Evolutionary conservation across 176 grass and related monocot species (phyloP), one percentile per base, ranked within the genome.

Genomic region (Otatea glauca): DNA sequence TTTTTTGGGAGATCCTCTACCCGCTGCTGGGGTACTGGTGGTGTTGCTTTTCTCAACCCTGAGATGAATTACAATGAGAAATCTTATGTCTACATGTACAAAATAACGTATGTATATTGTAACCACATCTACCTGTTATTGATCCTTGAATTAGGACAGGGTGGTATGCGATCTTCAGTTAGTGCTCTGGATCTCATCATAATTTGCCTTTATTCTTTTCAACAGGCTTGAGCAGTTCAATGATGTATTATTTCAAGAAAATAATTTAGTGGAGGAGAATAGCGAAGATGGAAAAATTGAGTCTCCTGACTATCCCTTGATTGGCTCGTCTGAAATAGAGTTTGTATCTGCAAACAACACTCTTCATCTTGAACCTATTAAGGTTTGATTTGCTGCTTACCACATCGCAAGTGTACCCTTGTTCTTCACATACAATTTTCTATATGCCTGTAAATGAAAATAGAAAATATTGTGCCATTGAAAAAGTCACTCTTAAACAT

Each of bases 151-250:
- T 68, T 72, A 59, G 62, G 72, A 18, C 63, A 54, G 15, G 6
- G 38, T 72, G 58, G 38, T 16, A 63, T 68, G 21, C 51, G 66
- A 18, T 49, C 75, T 86, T 80, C 61, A 69, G 71, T 72, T 72
- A 76, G 43, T 74, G 37, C 23, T 85, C 25, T 69, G 23, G 37
- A 56, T 87, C 60, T 65, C 58, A 85, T 83, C 49, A 62, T 65
- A 55, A 50, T 92, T 73, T 80, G 14, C 11, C 55, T 76, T 20
- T 53, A 25, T 77, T 78, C 4, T 81, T 29, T 81, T 49, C 34
- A 53, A 82, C 81, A 98, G 96, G 83, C 91, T 98, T 23, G 96
- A 95, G 83, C 96, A 96, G 41, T 98, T 98, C 76, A 98, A 98
- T 84, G 96, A 95, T 79, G 61, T 98, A 53, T 87, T 98, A 58